Evolutionary conservation across 2,329 filamentous ascomycete species (phyloP).

Genomic region (Cladosporium sp.): DNA sequence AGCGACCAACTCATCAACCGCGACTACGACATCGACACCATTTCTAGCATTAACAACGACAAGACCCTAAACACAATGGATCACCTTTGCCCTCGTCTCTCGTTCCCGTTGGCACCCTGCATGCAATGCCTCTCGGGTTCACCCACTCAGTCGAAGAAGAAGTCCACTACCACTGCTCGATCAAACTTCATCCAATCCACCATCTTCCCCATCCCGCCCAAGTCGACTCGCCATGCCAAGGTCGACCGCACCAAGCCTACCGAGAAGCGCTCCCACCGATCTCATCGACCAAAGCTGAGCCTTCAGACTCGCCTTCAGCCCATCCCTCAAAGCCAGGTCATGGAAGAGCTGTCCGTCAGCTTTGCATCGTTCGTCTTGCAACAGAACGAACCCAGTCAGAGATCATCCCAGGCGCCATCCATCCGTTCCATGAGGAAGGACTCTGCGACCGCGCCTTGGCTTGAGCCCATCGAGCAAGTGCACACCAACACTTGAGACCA

Average conservation of each 20-base stretch:
- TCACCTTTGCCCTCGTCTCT: conserved; percentile 27
- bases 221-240: not conserved
- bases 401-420: not conserved
- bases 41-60: not conserved
- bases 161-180: not conserved
- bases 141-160: not conserved
- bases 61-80: conserved; percentile 7
- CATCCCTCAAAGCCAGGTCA: conserved; percentile 8
- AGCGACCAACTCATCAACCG: not conserved
- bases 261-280: conserved; percentile 7
- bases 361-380: conserved; percentile 1
- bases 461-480: conserved; percentile 9
- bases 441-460: conserved; percentile 11
- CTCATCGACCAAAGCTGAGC: conserved; percentile 9
- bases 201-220: conserved; percentile 7
- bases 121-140: conserved; percentile 26
- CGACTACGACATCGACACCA: not conserved
- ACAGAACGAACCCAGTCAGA: not conserved
- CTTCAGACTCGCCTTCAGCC: conserved; percentile 5
- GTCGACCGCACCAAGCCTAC: not conserved
- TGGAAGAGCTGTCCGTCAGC: conserved; percentile 1
- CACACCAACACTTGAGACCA: conserved; percentile 4
- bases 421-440: conserved; percentile 7
- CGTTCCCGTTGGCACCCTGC: conserved; percentile 27
- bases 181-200: conserved; percentile 7